Evolutionary conservation across 805 yeast genomes (phyloP).

Genomic region (Kluyveromyces aestuarii): DNA sequence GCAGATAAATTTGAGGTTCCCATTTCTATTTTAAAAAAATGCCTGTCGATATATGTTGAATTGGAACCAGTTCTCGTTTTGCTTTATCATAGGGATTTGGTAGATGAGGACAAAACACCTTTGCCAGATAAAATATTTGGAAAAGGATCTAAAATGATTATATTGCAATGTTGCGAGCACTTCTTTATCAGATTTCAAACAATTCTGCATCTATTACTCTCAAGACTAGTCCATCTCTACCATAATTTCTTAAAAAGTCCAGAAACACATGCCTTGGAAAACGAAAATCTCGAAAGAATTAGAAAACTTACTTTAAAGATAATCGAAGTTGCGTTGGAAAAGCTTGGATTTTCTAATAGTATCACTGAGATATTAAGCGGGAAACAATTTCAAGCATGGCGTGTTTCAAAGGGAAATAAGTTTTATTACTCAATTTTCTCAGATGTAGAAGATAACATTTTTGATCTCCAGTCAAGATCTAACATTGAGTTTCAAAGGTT

Average conservation of each 20-base stretch:
- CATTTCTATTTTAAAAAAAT: constrained; percentile 16
- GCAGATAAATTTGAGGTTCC: constrained; percentile 10
- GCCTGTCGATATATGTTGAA: constrained; percentile 11
- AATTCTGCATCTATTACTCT: constrained; percentile 13
- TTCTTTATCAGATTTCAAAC: constrained; percentile 8
- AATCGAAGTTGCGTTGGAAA: constrained; percentile 17
- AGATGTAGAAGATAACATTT: constrained; percentile 22
- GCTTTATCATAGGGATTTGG: constrained; percentile 4
- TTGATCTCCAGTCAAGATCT: constrained; percentile 16
- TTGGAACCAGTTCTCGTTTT: constrained; percentile 11
- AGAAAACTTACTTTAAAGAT: constrained; percentile 10
- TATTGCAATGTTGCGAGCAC: constrained; percentile 11
- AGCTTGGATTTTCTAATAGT: constrained; percentile 24
- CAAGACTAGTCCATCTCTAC: constrained; percentile 26
- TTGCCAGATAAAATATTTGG: constrained; percentile 11
- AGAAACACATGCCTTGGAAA: neutral
- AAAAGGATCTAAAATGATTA: constrained; percentile 8
- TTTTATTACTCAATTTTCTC: constrained; percentile 32
- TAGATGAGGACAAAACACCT: neutral
- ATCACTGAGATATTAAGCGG: constrained; percentile 38
- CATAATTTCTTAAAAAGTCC: constrained; percentile 11
- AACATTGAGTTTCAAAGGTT: constrained; percentile 6
- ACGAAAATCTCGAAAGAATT: neutral
- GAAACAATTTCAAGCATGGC: constrained; percentile 59
- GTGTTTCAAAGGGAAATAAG: constrained; percentile 42